Conservation (phyloP, 1,284 basidiomycete genomes). For the Gymnopus androsaceus region DNA sequence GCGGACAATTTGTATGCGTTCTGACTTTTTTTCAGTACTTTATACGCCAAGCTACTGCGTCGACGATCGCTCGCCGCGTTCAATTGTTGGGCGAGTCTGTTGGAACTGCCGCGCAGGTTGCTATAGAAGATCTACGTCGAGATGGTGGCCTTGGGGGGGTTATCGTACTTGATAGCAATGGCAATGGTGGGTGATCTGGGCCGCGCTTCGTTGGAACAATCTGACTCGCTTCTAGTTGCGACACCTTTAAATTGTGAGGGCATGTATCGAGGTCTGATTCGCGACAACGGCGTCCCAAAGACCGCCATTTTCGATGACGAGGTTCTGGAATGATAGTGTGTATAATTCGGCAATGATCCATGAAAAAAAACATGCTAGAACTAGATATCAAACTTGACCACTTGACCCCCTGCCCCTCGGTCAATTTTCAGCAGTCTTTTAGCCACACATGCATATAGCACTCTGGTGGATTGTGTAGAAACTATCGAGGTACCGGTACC, state of each 20-base stretch:
- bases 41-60: slow-evolving; percentile 69
- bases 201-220: too few species aligned
- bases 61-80: slow-evolving; percentile 68
- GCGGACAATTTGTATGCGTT: too few species aligned
- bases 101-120: slow-evolving; percentile 51
- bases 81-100: slow-evolving; percentile 61
- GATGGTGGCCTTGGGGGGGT: slow-evolving; percentile 70
- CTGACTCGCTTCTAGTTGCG: slow-evolving; percentile 49
- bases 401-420: slow-evolving; percentile 68
- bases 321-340: slow-evolving; percentile 38
- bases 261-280: slow-evolving; percentile 81
- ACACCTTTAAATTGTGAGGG: slow-evolving; percentile 73
- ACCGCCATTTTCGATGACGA: slow-evolving; percentile 81
- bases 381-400: slow-evolving; percentile 65
- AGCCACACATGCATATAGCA: slow-evolving; percentile 68
- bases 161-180: slow-evolving; percentile 65
- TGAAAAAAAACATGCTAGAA: neutral
- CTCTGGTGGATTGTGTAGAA: slow-evolving; percentile 44
- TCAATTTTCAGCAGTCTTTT: slow-evolving; percentile 77
- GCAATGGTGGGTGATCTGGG: slow-evolving; percentile 54
- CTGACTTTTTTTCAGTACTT: slow-evolving; percentile 56
- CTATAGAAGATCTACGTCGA: slow-evolving; percentile 55
- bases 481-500: slow-evolving; percentile 39
- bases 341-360: neutral
- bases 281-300: slow-evolving; percentile 63